Conservation (phyloP, 345 rosid genomes). For the Odontarrhena argentea region DNA sequence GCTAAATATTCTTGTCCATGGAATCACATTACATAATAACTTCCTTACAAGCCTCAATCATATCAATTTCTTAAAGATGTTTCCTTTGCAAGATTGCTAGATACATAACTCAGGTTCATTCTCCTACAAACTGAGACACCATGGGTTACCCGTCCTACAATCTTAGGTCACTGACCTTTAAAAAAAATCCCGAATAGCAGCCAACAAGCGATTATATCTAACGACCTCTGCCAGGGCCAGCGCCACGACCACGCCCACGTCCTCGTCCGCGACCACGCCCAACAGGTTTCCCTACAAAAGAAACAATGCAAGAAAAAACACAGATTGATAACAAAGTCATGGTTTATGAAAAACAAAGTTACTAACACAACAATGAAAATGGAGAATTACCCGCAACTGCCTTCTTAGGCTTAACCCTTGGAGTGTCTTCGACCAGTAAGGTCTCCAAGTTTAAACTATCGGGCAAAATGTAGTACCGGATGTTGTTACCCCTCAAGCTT, state of each 20-base stretch:
- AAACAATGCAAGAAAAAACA: constrained; percentile 11
- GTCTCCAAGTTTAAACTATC: constrained; percentile 99
- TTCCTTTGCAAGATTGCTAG: constrained; percentile 32
- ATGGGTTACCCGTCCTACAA: constrained; percentile 30
- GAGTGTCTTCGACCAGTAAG: constrained; percentile 91
- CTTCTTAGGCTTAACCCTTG: constrained; percentile 94
- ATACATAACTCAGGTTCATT: constrained; percentile 23
- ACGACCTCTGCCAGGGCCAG: constrained; percentile 86
- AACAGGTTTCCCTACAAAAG: constrained; percentile 64
- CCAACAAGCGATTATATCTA: constrained; percentile 34
- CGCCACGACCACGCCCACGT: constrained; percentile 77
- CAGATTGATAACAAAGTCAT: constrained; percentile 6
- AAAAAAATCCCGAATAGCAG: background rate
- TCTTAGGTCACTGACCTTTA: constrained; percentile 22
- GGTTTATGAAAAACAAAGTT: background rate
- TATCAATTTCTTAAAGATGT: constrained; percentile 14
- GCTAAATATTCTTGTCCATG: constrained; percentile 26
- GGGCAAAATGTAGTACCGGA: constrained; percentile 94
- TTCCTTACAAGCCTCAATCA: constrained; percentile 16
- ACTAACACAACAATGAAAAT: background rate
- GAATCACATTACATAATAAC: constrained; percentile 21
- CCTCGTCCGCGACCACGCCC: constrained; percentile 94
- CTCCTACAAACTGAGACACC: constrained; percentile 26
- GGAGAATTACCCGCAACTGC: constrained; percentile 86
- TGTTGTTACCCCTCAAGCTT: constrained; percentile 93